Base-by-base conservation (phyloP, 2,329 filamentous ascomycete species). In the Scedosporium dehoogii region DNA sequence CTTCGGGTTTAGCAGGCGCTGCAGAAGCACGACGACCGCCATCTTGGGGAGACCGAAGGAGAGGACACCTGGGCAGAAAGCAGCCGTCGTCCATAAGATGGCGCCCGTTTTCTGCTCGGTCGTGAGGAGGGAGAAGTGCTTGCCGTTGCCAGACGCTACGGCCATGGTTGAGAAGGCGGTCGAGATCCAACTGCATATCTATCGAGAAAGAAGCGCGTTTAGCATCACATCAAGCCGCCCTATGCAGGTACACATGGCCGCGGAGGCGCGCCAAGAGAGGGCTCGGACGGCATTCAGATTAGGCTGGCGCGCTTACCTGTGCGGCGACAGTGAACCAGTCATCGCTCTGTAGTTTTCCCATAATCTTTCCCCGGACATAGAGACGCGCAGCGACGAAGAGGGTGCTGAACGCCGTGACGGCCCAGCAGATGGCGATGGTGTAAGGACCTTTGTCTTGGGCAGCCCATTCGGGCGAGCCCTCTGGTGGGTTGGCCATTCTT, bases 41-140 rank as follows among this genome's bases (percentile, higher is more conserved):
- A 72, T 61, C 58, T 72, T 72, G 3, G 70, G 70, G 4, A 72
- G 25, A 1, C 66, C 67, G 51, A 71, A 69, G 7, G 70, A 66
- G 9, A 69, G 27, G 46, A 72, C 66, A 12, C 70, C 69, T 4
- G 69, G 69, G 12, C 64, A 62, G 62, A 70, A 71, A 27, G 66
- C 69, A 3, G 67, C 64, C 51, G 67, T 67, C 1, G 68, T 71
- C 63, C 66, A 72, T 5, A 66, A 46, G n/a, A 67, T 61, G 12
- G 58, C 56, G 38, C 63, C 62, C 53, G 56, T 38, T 23, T 60
- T 25, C 42, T 60, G 58, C 69, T 66, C 61, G 27, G 62, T n/a
- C 4, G 60, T 56, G 10, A 69, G 63, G 9, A 60, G 25, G 6
- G 33, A 44, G 33, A 65, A 66, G 55, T 69, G 68, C 46, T 65